Base-by-base conservation (phyloP, 805 yeast genomes). In the Brettanomyces nanus region DNA sequence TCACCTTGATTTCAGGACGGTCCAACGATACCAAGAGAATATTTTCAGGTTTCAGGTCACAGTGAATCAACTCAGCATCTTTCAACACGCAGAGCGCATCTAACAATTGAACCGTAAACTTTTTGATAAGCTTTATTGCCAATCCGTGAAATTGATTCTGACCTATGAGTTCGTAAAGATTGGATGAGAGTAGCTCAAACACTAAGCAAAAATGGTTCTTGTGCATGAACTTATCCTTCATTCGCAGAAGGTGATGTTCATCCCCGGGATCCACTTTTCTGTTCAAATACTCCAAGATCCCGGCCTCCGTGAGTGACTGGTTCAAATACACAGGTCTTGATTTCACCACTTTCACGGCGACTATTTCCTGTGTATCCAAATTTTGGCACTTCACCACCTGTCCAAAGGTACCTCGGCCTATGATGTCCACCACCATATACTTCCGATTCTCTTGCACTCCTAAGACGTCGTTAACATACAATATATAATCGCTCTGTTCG, bases 331-430 rank as follows among this genome's bases (percentile, higher is more conserved):
- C 95, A 4, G 95, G 85, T 54, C 83, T 83, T 26, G 95, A 82
- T 57, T 90, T 92, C 41, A 92, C 85, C 31, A 92, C 94, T 61
- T 92, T 92, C 27, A 92, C 94, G 1, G 98, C 98, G 19, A 89
- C 85, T 17, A 90, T 75, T 44, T 85, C 90, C 54, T 86, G 92
- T 33, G 87, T 84, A 33, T 59, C 61, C 44, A 67, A 46, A 49
- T 78, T 74, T 56, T 85, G 95, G 61, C 97, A 90, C 62, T 90
- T 92, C 30, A 89, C 94, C 33, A 92, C 99, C 62, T 92, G 97
- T 7, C 98, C 98, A 68, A 92, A 92, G 1, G 98, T 89, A 3
- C 99, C 99, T 44, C 89, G 90, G 1, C 99, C 99, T 30, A 92
- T 62, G 13, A 92, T 69, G 58, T 90, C 97, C 41, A 92, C 64